Evolutionary conservation across 73 alveolate species (phyloP).

Genomic region (Paramecium sonneborni): DNA sequence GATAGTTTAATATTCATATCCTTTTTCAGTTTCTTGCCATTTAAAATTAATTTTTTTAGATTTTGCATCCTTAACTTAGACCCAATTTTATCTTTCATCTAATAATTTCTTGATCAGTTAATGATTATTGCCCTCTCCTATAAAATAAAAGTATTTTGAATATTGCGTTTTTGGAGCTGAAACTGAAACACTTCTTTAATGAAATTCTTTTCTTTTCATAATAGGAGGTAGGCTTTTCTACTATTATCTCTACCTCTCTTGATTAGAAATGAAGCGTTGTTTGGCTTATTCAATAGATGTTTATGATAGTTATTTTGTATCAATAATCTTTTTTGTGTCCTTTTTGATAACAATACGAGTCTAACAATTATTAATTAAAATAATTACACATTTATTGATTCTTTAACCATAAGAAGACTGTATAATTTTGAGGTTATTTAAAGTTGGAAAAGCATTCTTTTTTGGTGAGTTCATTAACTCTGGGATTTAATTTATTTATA

Average conservation of each 20-base stretch:
- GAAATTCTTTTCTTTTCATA: background rate
- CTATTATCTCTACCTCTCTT: background rate
- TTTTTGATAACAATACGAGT: background rate
- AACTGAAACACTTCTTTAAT: constrained; percentile 4
- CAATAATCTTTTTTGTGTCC: background rate
- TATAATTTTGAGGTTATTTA: background rate
- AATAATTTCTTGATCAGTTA: constrained; percentile 2
- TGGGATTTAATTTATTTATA: background rate
- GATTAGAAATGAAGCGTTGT: background rate
- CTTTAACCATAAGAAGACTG: background rate
- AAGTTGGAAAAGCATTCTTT: constrained; percentile 21
- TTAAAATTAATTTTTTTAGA: constrained; percentile 4
- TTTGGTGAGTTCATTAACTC: constrained; percentile 12
- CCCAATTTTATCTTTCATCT: background rate
- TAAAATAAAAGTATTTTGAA: background rate
- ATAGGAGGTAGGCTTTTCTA: constrained; percentile 1
- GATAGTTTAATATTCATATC: constrained; percentile 70
- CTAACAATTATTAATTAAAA: background rate
- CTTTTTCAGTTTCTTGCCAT: constrained; percentile 67
- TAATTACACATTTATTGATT: background rate
- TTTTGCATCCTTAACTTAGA: background rate
- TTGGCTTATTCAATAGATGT: background rate
- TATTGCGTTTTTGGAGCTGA: background rate
- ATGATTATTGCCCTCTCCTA: constrained; percentile 47
- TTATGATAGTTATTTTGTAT: background rate